Base-by-base conservation (phyloP, 352 stramenopile species). In the Globisporangium rhizosaccharum region DNA sequence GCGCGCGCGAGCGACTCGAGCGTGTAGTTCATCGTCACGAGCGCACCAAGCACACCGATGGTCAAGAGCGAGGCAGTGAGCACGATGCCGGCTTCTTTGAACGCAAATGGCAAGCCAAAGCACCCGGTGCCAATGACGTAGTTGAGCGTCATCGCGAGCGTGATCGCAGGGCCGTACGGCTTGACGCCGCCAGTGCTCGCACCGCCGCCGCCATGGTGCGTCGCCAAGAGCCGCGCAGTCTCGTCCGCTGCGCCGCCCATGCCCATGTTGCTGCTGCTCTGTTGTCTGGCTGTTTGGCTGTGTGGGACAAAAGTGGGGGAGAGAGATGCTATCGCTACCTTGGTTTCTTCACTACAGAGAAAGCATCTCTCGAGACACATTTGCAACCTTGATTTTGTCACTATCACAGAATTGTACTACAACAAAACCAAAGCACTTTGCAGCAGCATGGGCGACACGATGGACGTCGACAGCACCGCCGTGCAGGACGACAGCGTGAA, bases 1-100 rank as follows among this genome's bases (percentile, higher is more conserved):
- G 85, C 82, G 12, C 85, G 73, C 10, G 85, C 82, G 10, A 94
- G 67, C 9, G 82, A 88, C 60, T 94, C 85, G 52, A 94, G 72
- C 63, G 85, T 94, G 73, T 94, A 94, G 70, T 94, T 94, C 85
- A 94, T 94, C 25, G 85, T 91, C 48, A 94, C 51, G 17, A 91
- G 58, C 30, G 82, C 82, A 28, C 80, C 80, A 3, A 81, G 18
- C 30, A 88, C 77, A 52, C 85, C 82, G 17, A 82, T 51, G 44
- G 88, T 53, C 63, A 94, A 79, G 58, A 94, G 71, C 17, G 58
- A 57, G 10, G 79, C 66, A 20, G 73, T 79, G 53, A 94, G 77
- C 17, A 69, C 73, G 45, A 94, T 76, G 48, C 85, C 85, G 11
- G 73, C 82, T 52, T 82, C 60, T 67, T 77, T 80, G 68, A 94